Percentiles rank a stretch among this genome's conserved stretches.
Conservation (phyloP, 257 asterid genomes). For the Henckelia pumila region DNA sequence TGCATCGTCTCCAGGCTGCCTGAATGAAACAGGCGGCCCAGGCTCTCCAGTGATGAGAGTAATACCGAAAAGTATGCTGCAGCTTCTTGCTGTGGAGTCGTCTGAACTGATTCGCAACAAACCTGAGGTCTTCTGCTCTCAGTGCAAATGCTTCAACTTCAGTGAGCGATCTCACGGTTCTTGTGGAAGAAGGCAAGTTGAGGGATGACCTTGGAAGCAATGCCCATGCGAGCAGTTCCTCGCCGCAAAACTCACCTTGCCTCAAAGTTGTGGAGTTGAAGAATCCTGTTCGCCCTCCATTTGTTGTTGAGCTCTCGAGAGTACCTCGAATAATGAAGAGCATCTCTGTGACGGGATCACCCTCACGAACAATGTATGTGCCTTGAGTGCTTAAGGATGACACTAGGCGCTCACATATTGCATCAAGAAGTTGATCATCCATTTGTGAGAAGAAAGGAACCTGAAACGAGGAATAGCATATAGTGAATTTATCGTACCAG, state of each 20-base stretch:
- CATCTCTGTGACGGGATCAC: slow-evolving; percentile 81
- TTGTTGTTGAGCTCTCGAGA: slow-evolving; percentile 80
- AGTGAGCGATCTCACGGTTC: slow-evolving; percentile 65
- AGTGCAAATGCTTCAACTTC: slow-evolving; percentile 88
- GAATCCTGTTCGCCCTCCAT: slow-evolving; percentile 81
- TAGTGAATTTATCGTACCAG: not conserved
- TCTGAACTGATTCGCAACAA: slow-evolving; percentile 77
- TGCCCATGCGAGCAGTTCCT: slow-evolving; percentile 86
- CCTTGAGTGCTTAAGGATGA: slow-evolving; percentile 74
- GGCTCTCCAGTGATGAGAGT: slow-evolving; percentile 86
- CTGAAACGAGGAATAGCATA: slow-evolving; percentile 37
- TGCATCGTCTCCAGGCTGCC: slow-evolving; percentile 70
- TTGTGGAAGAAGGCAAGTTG: slow-evolving; percentile 71
- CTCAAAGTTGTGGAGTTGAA: slow-evolving; percentile 62
- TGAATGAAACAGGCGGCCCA: slow-evolving; percentile 85
- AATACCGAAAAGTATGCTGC: slow-evolving; percentile 72
- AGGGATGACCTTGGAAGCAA: slow-evolving; percentile 58
- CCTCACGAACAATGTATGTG: slow-evolving; percentile 84
- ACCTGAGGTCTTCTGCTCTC: slow-evolving; percentile 78
- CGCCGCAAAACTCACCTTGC: slow-evolving; percentile 80
- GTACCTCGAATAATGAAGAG: slow-evolving; percentile 73
- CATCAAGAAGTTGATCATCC: slow-evolving; percentile 81
- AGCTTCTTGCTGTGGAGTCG: slow-evolving; percentile 82
- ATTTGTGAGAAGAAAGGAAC: slow-evolving; percentile 84
- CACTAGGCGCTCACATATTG: slow-evolving; percentile 80